These are phyloP conservation scores for Tulasnella calospora DNA, from an alignment of 768 basidiomycete genomes.

Conservation along the genomic window DNA sequence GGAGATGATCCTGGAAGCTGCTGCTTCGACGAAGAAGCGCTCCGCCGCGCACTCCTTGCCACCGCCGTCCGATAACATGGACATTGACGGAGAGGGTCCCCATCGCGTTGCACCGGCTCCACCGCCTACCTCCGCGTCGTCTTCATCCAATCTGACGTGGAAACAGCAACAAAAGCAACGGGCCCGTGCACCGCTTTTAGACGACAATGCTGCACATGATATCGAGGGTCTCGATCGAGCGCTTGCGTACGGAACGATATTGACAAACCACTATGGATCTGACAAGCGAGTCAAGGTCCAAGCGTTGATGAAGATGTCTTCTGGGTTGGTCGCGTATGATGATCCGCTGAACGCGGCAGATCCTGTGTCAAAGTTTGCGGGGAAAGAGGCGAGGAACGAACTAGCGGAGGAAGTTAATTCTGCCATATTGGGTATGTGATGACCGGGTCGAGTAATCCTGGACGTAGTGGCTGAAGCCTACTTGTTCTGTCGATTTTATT, in stretches of 20 bases:
- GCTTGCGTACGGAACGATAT: conserved; percentile 65
- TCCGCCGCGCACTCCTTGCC: background rate
- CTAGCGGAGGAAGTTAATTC: conserved; percentile 75
- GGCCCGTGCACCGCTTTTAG: conserved; percentile 4
- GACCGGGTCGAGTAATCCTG: background rate
- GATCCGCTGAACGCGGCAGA: conserved; percentile 58
- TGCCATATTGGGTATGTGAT: conserved; percentile 67
- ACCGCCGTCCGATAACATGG: conserved; percentile 10
- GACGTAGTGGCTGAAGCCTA: background rate
- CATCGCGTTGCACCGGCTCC: background rate
- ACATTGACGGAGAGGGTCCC: conserved; percentile 11
- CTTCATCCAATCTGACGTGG: conserved; percentile 1
- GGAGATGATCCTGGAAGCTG: conserved; percentile 68
- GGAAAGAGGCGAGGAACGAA: conserved; percentile 57
- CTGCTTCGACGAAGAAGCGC: conserved; percentile 30
- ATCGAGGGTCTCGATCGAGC: conserved; percentile 55
- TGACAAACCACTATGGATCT: conserved; percentile 63
- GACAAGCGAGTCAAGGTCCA: conserved; percentile 61
- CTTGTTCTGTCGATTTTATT: background rate
- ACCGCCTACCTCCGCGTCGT: background rate
- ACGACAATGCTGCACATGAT: conserved; percentile 40
- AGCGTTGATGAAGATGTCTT: conserved; percentile 64
- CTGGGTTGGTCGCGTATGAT: conserved; percentile 73
- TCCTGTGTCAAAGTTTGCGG: conserved; percentile 60
- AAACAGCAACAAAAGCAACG: conserved; percentile 24